Base-by-base conservation (phyloP, 306 rosid species). In the Glycine tomentella region DNA sequence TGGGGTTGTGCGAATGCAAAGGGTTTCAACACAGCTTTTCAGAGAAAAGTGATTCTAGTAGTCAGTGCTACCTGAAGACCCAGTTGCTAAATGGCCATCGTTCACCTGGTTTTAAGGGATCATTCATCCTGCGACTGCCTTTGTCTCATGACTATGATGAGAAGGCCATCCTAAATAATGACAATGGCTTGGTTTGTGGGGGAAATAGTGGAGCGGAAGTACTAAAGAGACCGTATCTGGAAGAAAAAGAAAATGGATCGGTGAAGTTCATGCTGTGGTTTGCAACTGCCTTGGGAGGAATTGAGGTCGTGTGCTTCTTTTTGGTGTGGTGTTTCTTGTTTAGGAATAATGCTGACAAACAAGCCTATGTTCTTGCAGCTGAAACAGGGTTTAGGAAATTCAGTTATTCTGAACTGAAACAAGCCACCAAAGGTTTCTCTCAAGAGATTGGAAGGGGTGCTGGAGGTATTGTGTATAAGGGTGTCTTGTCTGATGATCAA, bases 391-490 rank as follows among this genome's bases (percentile, higher is more conserved):
- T 68, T 68, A 34, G 44, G 69, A 78, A 31, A 55, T 78, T 78
- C 48, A 68, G 36, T 55, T 78, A 55, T 15, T 42, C 57, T 5
- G 82, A 78, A 14, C 10, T 78, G 48, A 78, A 78, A 67, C 56
- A 53, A 20, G 82, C 82, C 4, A 53, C 82, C 5, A 68, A 55
- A 68, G 69, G 69, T 68, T 78, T 78, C 45, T 14, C 69, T 4
- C 11, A 67, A 78, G 82, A 78, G 69, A 68, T 78, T 67, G 82
- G 82, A 78, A 67, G 58, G 17, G 82, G 82, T 42, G 75, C 9
- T 53, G 82, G 82, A 8, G 82, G 82, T 44, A 68, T 2, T 40
- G 82, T 78, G 1, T 78, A 67, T 44, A 78, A 78, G 16, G 82
- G 68, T 40, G 68, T 42, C 4, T 52, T 78, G 11, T 78, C 75